Base-by-base conservation (phyloP, 305 asterid genomes). In the Fraxinus ornus region DNA sequence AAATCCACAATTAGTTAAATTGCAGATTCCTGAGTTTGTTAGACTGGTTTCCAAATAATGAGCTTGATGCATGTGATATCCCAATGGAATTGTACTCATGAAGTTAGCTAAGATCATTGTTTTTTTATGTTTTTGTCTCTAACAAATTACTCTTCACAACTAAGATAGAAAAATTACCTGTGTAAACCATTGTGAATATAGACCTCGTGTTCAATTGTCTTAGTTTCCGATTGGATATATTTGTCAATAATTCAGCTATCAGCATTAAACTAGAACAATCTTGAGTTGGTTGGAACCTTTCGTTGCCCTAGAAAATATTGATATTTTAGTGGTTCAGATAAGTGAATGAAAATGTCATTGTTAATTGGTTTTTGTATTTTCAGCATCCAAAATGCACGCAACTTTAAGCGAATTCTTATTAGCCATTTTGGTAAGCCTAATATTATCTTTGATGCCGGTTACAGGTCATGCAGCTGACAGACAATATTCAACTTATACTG, bases 381-480 rank as follows among this genome's bases (percentile, higher is more conserved):
- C 35, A 24, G 32, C 17, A 64, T 64, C 73, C 73, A 64, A 64
- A 64, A 24, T 64, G 73, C n/a, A 1, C 1, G 35, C 35, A 24
- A 64, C 30, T 64, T 62, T 64, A 33, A 64, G 17, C n/a, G 13
- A 10, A 64, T 64, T 64, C 73, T 10, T 64, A 24, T 22, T 24
- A 64, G 33, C 35, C 33, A 24, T 8, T 64, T 64, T 24, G 33
- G 73, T 64, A 3, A 22, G n/a, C 35, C 7, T 64, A 22, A 3
- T 24, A 37, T 47, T n/a, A 57, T 32, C 39, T 73, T 66, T 60
- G 75, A 49, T 41, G 44, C 78, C 4, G 41, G 44, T 80, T 80
- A 79, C 85, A 93, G 97, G 92, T 93, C 8, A 64, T 33, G 86
- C 82, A 84, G 84, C 82, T 93, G 87, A 92, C 97, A 0, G 90